Evolutionary conservation across 805 yeast species (phyloP).

Genomic region (Lachancea thermotolerans): DNA sequence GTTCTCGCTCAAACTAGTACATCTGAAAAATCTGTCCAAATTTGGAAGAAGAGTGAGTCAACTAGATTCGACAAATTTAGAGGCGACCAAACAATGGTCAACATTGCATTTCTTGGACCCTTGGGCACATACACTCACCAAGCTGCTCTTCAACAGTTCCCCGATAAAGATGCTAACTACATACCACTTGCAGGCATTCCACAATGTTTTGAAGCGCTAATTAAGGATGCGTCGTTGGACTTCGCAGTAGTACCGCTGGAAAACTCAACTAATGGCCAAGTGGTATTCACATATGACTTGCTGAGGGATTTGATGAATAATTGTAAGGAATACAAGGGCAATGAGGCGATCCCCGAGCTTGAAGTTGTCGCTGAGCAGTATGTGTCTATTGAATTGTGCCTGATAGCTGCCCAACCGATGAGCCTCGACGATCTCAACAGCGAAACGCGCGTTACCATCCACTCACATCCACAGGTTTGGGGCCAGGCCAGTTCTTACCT

Average conservation of each 20-base stretch:
- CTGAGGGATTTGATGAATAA: slow-evolving; percentile 53
- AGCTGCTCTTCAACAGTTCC: slow-evolving; percentile 56
- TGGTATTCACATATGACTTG: slow-evolving; percentile 75
- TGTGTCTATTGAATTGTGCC: slow-evolving; percentile 75
- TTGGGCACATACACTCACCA: slow-evolving; percentile 90
- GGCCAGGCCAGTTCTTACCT: slow-evolving; percentile 73
- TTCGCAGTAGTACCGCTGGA: slow-evolving; percentile 84
- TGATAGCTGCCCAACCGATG: slow-evolving; percentile 40
- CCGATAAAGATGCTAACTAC: slow-evolving; percentile 25
- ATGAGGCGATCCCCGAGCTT: slow-evolving; percentile 34
- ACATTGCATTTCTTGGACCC: slow-evolving; percentile 81
- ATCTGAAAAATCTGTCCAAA: no score
- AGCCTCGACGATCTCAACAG: slow-evolving; percentile 32
- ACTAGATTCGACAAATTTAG: no score
- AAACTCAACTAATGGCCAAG: slow-evolving; percentile 93
- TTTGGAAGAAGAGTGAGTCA: no score
- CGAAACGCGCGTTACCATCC: slow-evolving; percentile 46
- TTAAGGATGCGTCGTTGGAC: slow-evolving; percentile 41
- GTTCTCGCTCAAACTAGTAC: no score
- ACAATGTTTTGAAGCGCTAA: slow-evolving; percentile 57
- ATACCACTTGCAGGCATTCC: slow-evolving; percentile 36
- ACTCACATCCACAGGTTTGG: slow-evolving; percentile 98
- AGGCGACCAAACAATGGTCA: slow-evolving; percentile 14
- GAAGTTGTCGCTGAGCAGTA: slow-evolving; percentile 69
- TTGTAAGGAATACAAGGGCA: slow-evolving; percentile 3